phyloP scores from a whole-genome alignment of 2,329 filamentous ascomycete genomes.

The Rutstroemia sp. region DNA sequence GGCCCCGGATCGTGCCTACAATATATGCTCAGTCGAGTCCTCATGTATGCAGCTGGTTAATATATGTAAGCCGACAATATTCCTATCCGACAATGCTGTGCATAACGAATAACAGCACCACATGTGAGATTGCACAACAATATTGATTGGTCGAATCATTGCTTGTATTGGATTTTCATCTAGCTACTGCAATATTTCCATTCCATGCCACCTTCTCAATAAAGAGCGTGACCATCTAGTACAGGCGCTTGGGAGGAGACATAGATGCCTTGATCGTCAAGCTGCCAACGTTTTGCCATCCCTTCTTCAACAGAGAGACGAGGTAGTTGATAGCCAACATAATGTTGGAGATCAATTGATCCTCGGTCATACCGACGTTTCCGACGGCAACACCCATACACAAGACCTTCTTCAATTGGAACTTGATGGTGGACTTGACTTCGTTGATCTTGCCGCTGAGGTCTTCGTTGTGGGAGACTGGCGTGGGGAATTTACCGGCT shows the following conservation, averaged over 20 bases:
- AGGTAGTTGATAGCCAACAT: constrained; percentile 99
- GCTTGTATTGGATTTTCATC: constrained; percentile 20
- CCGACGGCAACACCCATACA: constrained; percentile 99
- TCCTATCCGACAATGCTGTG: too few relatives aligned
- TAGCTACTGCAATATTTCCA: constrained; percentile 21
- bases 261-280: constrained; percentile 99
- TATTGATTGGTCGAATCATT: constrained; percentile 5
- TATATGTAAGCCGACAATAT: too few relatives aligned
- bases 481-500: constrained; percentile 99
- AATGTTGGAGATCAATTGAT: constrained; percentile 96
- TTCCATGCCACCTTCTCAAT: constrained; percentile 21
- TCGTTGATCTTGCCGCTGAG: constrained; percentile 93
- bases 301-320: constrained; percentile 99
- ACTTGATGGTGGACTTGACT: constrained; percentile 99
- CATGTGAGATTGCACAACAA: not conserved
- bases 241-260: constrained; percentile 96
- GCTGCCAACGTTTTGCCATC: constrained; percentile 99
- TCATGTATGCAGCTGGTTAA: too few relatives aligned
- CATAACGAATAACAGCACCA: too few relatives aligned
- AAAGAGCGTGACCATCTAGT: constrained; percentile 51
- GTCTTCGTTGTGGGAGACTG: constrained; percentile 94
- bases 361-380: constrained; percentile 94
- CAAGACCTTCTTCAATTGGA: constrained; percentile 99
- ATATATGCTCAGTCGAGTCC: too few relatives aligned
- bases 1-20: too few relatives aligned